These are phyloP conservation scores for Metschnikowia corniflorae DNA, from an alignment of 805 yeast species.

Conservation along the genomic window DNA sequence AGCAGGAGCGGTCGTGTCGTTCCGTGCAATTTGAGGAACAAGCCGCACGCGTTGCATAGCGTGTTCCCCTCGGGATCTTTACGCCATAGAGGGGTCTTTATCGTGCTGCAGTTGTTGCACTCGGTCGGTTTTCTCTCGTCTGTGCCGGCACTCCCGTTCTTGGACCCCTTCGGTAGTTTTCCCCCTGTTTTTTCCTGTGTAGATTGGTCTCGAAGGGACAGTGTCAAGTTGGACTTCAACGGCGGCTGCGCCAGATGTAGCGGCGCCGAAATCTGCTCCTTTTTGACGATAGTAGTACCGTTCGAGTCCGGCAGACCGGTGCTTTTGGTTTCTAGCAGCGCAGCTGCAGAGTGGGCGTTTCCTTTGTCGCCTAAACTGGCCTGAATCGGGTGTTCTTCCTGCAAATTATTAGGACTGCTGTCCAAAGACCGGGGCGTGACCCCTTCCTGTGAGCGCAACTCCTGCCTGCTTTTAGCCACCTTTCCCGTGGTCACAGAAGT, in stretches of 20 bases:
- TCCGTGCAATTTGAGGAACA: slow-evolving; percentile 58
- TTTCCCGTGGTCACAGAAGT: slow-evolving; percentile 12
- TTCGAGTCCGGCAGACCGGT: neutral
- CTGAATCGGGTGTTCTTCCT: neutral
- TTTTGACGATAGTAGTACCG: neutral
- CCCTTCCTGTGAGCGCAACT: slow-evolving; percentile 2
- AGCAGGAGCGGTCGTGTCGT: slow-evolving; percentile 57
- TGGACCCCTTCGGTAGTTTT: neutral
- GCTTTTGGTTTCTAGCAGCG: neutral
- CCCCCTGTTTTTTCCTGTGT: neutral
- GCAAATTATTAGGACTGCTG: slow-evolving; percentile 16
- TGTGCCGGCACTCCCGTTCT: neutral
- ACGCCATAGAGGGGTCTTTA: slow-evolving; percentile 62
- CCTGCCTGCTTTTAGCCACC: slow-evolving; percentile 4
- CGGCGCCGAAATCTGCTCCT: neutral
- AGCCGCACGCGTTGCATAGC: slow-evolving; percentile 62
- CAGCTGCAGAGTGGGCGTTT: neutral
- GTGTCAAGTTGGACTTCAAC: slow-evolving; percentile 15
- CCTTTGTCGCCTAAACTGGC: neutral
- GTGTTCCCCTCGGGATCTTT: slow-evolving; percentile 58
- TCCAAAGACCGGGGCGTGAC: slow-evolving; percentile 33
- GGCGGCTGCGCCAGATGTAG: slow-evolving; percentile 5
- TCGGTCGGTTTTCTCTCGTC: slow-evolving; percentile 28
- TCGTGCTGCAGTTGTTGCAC: slow-evolving; percentile 56
- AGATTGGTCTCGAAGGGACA: slow-evolving; percentile 10